A percentile compares a stretch with the other conserved stretches of the same genome.
Conservation (phyloP, 1,284 basidiomycete genomes). For the Coniferiporia weirii region DNA sequence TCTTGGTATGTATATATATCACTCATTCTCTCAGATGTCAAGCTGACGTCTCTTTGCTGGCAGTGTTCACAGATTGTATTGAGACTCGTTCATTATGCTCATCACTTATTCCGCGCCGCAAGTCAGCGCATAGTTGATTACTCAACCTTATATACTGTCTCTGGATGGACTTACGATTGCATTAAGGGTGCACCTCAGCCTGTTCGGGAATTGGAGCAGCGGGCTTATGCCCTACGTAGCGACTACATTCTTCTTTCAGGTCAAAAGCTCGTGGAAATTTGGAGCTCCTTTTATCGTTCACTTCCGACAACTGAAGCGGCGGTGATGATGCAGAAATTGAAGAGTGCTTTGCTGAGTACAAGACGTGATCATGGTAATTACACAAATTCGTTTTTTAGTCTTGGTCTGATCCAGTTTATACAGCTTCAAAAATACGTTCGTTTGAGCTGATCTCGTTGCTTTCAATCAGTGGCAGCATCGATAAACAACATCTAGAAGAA, state of each 20-base stretch:
- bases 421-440: neutral
- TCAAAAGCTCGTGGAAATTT: conserved; percentile 4
- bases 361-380: neutral
- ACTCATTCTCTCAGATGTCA: neutral
- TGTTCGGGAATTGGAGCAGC: neutral
- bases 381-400: neutral
- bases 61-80: neutral
- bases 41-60: neutral
- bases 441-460: neutral
- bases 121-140: neutral
- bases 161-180: conserved; percentile 3
- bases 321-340: neutral
- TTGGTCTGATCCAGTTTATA: neutral
- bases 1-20: neutral
- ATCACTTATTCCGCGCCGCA: neutral
- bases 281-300: conserved; percentile 3
- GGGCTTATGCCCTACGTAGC: neutral
- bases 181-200: neutral
- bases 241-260: conserved; percentile 3
- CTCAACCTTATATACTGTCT: conserved; percentile 2
- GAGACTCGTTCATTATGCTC: conserved; percentile 3
- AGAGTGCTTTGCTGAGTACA: neutral
- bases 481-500: neutral
- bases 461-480: neutral
- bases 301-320: neutral